Base-by-base conservation (phyloP, 2,329 filamentous ascomycete species). In the Lecanicillium sp. region DNA sequence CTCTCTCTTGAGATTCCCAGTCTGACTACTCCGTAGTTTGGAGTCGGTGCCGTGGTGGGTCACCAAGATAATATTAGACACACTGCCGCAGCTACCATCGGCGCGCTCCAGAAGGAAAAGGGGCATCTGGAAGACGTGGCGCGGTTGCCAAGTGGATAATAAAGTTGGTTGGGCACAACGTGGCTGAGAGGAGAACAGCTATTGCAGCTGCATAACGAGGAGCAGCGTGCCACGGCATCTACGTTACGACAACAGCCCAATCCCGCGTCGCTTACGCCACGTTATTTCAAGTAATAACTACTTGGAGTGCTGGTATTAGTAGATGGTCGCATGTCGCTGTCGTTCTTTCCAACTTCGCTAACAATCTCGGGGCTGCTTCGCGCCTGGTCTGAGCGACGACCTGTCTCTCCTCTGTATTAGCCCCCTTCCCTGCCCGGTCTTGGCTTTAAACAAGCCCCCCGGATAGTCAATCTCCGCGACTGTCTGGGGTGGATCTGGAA, bases 221-320 rank as follows among this genome's bases (percentile, higher is more conserved):
- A 23, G 9, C 11, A 23, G 21, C 10, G 20, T 17, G 29, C 8
- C 40, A 23, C 29, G 17, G 27, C 29, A 32, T 43, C 40, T 27
- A 29, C 33, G 20, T 43, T 43, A 43, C 40, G 40, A 20, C 26
- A 42, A 15, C 24, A 42, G 26, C 20, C 17, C 23, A n/a, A 33
- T 24, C 10, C 29, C 12, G 7, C 29, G 19, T 29, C 20, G 24
- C 38, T 30, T 24, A 17, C 21, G 23, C 14, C 15, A 23, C n/a
- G 11, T 15, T 26, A 21, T 44, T 30, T 29, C 41, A 44, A 24
- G 41, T 43, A 44, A 30, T 44, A 44, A 44, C n/a, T 35, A 35
- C 30, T 19, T 21, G 30, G 21, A 21, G 29, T 29, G 30, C 32
- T 32, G 11, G 29, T 36, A 44, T 36, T 44, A 44, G 30, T 35